phyloP scores from a whole-genome alignment of 2,329 filamentous ascomycete species.

The Taxawa tesnikishii region DNA sequence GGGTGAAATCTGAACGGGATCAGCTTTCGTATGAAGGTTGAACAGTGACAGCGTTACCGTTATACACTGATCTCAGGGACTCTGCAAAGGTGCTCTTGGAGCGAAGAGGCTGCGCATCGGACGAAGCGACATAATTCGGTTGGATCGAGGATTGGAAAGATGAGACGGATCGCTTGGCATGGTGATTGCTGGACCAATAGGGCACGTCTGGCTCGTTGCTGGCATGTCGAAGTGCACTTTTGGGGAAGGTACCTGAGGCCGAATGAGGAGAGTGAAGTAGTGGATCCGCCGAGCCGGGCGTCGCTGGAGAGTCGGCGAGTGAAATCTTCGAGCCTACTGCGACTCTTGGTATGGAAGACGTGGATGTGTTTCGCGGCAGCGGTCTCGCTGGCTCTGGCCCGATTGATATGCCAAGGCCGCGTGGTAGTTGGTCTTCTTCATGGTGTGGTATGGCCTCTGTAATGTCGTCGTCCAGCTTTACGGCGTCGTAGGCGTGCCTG shows the following conservation, averaged over 20 bases:
- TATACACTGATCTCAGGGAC: slow-evolving; percentile 3
- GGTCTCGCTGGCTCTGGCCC: background rate
- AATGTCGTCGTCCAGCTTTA: slow-evolving; percentile 5
- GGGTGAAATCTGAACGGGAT: slow-evolving; percentile 16
- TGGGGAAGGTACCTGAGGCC: background rate
- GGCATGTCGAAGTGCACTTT: background rate
- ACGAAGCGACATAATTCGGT: background rate
- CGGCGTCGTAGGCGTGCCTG: slow-evolving; percentile 1
- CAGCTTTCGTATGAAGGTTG: slow-evolving; percentile 6
- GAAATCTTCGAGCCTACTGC: background rate
- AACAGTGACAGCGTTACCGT: slow-evolving; percentile 1
- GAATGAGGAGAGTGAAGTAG: background rate
- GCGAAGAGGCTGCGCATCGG: slow-evolving; percentile 2
- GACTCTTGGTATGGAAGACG: background rate
- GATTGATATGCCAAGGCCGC: slow-evolving; percentile 2
- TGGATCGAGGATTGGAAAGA: slow-evolving; percentile 2
- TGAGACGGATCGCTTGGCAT: slow-evolving; percentile 4
- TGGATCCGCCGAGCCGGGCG: background rate
- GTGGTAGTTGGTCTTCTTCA: background rate
- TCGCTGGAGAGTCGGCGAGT: background rate
- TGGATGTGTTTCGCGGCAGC: background rate
- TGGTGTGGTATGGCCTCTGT: slow-evolving; percentile 1
- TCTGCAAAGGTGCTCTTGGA: slow-evolving; percentile 3
- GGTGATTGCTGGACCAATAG: background rate
- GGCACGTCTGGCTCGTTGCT: background rate